Evolutionary conservation across 2,329 filamentous ascomycete genomes (phyloP).

Genomic region (Xylariaceae sp.): DNA sequence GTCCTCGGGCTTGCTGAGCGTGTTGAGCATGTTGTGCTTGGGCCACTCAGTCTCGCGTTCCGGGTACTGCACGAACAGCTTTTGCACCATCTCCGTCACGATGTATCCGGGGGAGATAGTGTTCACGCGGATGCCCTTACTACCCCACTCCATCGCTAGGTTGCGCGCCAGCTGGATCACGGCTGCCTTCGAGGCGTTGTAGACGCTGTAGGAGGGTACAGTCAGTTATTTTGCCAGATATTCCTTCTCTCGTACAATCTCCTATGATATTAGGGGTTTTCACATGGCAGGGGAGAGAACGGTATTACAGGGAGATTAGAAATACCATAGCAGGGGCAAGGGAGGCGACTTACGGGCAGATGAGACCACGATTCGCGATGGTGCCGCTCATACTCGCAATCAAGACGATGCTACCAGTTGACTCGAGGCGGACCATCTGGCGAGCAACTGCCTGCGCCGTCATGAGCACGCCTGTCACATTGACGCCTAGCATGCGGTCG

Average conservation of each 20-base stretch:
- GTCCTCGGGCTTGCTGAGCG: conserved; percentile 70
- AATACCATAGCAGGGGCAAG: background rate
- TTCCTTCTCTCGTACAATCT: background rate
- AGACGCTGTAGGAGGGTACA: conserved; percentile 58
- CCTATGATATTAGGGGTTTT: background rate
- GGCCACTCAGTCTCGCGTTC: conserved; percentile 74
- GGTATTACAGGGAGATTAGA: background rate
- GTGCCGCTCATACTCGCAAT: conserved; percentile 75
- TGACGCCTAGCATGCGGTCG: conserved; percentile 81
- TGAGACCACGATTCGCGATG: conserved; percentile 66
- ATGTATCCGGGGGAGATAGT: conserved; percentile 83
- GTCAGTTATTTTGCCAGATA: too few relatives aligned
- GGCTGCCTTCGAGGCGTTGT: conserved; percentile 78
- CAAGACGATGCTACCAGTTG: conserved; percentile 66
- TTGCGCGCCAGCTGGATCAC: conserved; percentile 75
- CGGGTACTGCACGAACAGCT: conserved; percentile 77
- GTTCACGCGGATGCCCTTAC: conserved; percentile 77
- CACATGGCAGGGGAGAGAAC: background rate
- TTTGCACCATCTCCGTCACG: conserved; percentile 81
- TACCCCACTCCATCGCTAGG: conserved; percentile 75
- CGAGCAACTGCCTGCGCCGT: conserved; percentile 87
- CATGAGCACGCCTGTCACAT: conserved; percentile 85
- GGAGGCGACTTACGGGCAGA: conserved; percentile 59
- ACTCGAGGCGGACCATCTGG: conserved; percentile 68
- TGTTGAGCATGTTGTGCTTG: conserved; percentile 82